A percentile compares a stretch with the other conserved stretches of the same genome.
These are phyloP conservation scores for Cytospora piceicola DNA, from an alignment of 2,329 filamentous ascomycete genomes.

Conservation along the genomic window DNA sequence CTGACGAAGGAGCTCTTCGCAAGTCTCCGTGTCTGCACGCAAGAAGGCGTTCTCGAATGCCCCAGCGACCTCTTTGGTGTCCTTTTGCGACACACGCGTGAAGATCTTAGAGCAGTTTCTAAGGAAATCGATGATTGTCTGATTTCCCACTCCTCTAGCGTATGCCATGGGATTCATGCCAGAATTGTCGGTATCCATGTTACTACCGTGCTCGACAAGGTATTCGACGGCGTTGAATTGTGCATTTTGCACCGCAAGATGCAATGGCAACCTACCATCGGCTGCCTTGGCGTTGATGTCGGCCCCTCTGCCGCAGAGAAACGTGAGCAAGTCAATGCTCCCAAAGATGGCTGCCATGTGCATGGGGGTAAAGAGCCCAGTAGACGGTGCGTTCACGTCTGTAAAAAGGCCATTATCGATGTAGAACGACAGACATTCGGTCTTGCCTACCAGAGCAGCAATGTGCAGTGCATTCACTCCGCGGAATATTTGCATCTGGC, in stretches of 20 bases:
- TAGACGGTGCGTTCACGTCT: too few relatives aligned
- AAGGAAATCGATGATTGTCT: background rate
- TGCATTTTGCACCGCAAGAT: background rate
- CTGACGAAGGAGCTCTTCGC: background rate
- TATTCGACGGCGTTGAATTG: background rate
- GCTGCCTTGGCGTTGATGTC: background rate
- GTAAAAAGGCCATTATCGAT: too few relatives aligned
- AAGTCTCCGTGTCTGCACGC: background rate
- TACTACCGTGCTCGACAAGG: background rate
- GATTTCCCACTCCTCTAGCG: background rate
- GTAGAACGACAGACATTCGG: too few relatives aligned
- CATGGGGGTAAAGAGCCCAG: too few relatives aligned
- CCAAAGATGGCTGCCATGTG: too few relatives aligned
- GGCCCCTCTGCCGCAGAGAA: background rate
- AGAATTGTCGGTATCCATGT: background rate
- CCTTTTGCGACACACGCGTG: too few relatives aligned
- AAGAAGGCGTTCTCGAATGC: background rate
- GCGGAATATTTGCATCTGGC: accelerated
- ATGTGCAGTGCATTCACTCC: background rate
- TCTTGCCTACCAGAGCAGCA: background rate
- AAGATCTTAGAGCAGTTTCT: too few relatives aligned
- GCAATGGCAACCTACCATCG: background rate
- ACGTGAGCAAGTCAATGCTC: background rate
- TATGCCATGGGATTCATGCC: background rate
- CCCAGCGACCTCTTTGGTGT: background rate